phyloP scores from a whole-genome alignment of 164 flowering plant genomes.

The Annona squamosa region DNA sequence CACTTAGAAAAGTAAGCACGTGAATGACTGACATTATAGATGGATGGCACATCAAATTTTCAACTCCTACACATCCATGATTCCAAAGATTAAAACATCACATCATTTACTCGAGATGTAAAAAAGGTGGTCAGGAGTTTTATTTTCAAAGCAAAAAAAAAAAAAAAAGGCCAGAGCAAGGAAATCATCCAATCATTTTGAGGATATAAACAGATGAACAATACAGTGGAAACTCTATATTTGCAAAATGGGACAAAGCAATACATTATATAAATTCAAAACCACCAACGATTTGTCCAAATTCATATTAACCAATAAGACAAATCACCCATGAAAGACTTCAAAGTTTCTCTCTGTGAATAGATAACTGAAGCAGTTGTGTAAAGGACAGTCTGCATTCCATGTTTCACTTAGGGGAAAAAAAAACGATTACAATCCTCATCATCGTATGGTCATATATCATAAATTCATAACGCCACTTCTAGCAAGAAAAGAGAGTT shows the following conservation, averaged over 20 bases:
- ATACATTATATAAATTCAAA: too few relatives aligned
- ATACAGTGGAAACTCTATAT: too few relatives aligned
- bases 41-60: neutral
- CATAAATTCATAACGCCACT: neutral
- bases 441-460: neutral
- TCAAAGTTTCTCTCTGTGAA: too few relatives aligned
- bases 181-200: too few relatives aligned
- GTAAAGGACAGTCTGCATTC: too few relatives aligned
- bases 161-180: neutral
- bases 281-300: too few relatives aligned
- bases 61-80: neutral
- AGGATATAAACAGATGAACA: too few relatives aligned
- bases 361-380: too few relatives aligned
- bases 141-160: neutral
- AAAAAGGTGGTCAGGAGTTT: neutral
- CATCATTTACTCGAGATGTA: neutral
- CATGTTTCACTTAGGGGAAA: too few relatives aligned
- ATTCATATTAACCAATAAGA: too few relatives aligned
- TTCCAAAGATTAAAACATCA: neutral
- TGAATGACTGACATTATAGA: neutral
- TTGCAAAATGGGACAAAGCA: too few relatives aligned
- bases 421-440: neutral
- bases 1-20: slow-evolving; percentile 4
- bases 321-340: too few relatives aligned
- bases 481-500: neutral